Conservation (phyloP, 768 basidiomycete genomes). For the Panaeolus papilionaceus region DNA sequence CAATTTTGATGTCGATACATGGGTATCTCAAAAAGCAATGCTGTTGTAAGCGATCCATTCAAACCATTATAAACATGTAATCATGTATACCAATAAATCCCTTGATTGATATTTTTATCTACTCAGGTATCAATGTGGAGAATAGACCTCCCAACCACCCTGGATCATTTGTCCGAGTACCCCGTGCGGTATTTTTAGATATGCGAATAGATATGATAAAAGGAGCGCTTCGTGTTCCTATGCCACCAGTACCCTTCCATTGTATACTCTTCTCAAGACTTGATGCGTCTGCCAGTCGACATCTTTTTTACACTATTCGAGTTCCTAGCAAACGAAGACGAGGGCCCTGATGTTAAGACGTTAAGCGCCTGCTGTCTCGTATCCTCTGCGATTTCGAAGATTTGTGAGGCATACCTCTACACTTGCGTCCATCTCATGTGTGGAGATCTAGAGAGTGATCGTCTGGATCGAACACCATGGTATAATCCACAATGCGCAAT, state of each 20-base stretch:
- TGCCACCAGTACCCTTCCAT: background rate
- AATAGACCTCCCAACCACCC: background rate
- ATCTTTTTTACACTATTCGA: background rate
- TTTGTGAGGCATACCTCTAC: slow-evolving; percentile 1
- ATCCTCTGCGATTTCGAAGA: background rate
- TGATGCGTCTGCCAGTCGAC: background rate
- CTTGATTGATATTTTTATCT: too few species aligned
- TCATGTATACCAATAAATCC: too few species aligned
- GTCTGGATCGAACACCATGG: background rate
- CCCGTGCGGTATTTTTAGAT: background rate
- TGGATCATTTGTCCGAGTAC: background rate
- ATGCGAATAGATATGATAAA: background rate
- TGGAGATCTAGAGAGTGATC: background rate
- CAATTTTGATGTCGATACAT: slow-evolving; percentile 3
- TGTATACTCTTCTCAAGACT: background rate
- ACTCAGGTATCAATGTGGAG: background rate
- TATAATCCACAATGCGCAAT: background rate
- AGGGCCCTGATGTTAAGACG: background rate
- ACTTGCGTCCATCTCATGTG: background rate
- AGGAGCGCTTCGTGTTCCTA: background rate
- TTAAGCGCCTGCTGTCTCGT: background rate
- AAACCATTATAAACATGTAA: background rate
- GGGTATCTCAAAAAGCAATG: background rate
- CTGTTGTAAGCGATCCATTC: background rate
- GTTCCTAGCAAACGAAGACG: background rate